phyloP scores from a whole-genome alignment of 169 alveolate species.

The Sarcocystis neurona region DNA sequence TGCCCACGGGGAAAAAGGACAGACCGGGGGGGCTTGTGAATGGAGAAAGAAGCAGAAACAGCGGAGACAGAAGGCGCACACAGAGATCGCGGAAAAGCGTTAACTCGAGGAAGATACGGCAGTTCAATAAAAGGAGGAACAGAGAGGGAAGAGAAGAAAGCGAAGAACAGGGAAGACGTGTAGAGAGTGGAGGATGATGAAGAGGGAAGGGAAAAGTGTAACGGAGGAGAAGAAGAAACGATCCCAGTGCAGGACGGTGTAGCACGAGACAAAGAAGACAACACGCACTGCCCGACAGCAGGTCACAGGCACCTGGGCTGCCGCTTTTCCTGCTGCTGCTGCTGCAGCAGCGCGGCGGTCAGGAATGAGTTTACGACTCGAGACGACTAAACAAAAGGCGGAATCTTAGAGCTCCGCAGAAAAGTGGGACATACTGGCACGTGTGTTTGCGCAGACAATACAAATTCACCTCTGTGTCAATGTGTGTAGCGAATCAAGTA shows the following conservation, averaged over 20 bases:
- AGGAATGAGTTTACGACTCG: too few relatives aligned
- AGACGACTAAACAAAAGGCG: too few relatives aligned
- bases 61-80: background rate
- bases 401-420: too few relatives aligned
- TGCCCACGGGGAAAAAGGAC: too few relatives aligned
- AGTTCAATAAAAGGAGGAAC: background rate
- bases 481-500: too few relatives aligned
- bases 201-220: background rate
- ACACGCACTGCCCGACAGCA: background rate
- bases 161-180: background rate
- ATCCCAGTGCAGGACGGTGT: background rate
- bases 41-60: background rate
- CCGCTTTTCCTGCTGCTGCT: background rate
- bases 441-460: too few relatives aligned
- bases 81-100: background rate
- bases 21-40: background rate
- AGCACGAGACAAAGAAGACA: background rate
- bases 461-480: too few relatives aligned
- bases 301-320: background rate
- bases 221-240: background rate
- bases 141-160: background rate
- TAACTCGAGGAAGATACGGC: background rate
- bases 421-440: too few relatives aligned
- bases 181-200: background rate
- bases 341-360: background rate